These are phyloP conservation scores for Coemansia sp. DNA, from an alignment of 192 early-diverging fungal species.

Conservation along the genomic window DNA sequence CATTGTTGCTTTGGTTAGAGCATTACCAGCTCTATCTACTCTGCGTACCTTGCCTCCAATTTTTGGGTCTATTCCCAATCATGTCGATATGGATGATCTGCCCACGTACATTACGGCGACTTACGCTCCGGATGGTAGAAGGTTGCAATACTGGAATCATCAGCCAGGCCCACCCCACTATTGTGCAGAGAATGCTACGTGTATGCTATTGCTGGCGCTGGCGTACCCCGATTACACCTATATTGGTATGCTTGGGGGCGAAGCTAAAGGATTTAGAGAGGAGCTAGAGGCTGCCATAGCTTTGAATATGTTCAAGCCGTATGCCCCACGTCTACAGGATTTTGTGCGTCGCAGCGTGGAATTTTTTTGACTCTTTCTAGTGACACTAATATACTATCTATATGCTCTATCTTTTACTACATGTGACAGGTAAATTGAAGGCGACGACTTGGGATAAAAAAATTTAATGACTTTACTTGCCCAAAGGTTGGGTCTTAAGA, in stretches of 20 bases:
- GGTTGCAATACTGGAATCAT: background rate
- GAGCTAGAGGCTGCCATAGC: background rate
- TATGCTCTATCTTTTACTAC: no score
- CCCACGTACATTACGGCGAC: background rate
- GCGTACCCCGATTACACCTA: background rate
- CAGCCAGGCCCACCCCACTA: background rate
- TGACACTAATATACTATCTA: no score
- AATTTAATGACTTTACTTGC: no score
- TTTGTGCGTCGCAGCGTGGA: background rate
- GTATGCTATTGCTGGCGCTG: background rate
- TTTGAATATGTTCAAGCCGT: background rate
- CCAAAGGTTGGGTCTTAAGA: no score
- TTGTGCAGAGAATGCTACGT: background rate
- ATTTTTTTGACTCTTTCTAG: no score
- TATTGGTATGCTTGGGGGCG: background rate
- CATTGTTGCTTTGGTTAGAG: background rate
- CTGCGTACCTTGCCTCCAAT: background rate
- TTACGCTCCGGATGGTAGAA: background rate
- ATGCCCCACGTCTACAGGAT: background rate
- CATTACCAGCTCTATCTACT: background rate
- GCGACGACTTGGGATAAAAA: no score
- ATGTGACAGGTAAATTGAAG: no score
- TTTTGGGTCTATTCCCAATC: background rate
- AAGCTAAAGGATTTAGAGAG: background rate
- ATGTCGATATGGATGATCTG: background rate